Base-by-base conservation (phyloP, 495 filamentous ascomycete species). In the Articulospora tetracladia region DNA sequence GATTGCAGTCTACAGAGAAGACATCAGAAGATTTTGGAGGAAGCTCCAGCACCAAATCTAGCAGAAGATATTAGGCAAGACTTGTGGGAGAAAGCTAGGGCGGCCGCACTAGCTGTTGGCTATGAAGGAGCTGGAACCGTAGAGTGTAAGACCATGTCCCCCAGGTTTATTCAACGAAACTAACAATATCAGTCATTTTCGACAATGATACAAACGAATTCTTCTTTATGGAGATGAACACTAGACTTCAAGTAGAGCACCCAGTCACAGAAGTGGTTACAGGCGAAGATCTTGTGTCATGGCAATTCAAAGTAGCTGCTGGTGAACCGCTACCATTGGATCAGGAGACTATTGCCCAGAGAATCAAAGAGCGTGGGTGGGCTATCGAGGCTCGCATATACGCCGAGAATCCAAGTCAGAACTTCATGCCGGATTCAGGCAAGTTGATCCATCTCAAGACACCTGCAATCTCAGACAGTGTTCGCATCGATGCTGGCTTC, bases 201-300 rank as follows among this genome's bases (percentile, higher is more conserved):
- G 95, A 99, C 76, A 95, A 94, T 66, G 95, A 97, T 60, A 87
- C 87, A 0, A 90, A 88, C 8, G 81, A 93, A 47, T 98, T 98
- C 73, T 99, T 91, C 77, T 99, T 99, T 74, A 98, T 98, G 94
- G 94, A 98, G 74, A 98, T 98, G 94, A 98, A 98, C 74, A 97
- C 94, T 0, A 82, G 94, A 53, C 79, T 98, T 10, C 94, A 98
- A 70, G 94, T 98, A 23, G 94, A 98, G 73, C 94, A 99, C 66
- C 95, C 94, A 10, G 94, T 98, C 22, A 98, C 91, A 2, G 94
- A 99, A 74, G 94, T 92, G 86, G 88, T 98, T 28, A 97, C 93
- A 15, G 93, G 93, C 17, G 89, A 92, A 62, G 94, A 99, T 69
- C 78, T 99, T 27, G 94, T 99, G 15, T 85, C 91, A 61, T 98